Evolutionary conservation across 208 protist species (phyloP).

Genomic region (Acanthamoeba comandoni): DNA sequence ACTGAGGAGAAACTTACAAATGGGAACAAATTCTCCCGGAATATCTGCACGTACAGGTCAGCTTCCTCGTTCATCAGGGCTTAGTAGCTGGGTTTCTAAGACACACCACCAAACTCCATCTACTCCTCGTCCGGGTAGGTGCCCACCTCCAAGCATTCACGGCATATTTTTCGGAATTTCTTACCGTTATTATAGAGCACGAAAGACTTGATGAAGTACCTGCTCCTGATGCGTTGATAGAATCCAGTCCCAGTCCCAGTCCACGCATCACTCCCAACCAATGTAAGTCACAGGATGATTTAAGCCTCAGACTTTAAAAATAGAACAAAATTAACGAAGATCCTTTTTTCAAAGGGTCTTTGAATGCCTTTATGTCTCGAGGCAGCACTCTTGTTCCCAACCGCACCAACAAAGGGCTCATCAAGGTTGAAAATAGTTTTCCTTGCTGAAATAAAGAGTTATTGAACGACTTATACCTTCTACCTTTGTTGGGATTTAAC

Average conservation of each 20-base stretch:
- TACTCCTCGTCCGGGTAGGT: too few species aligned
- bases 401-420: background rate
- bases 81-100: too few species aligned
- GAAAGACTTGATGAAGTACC: slow-evolving; percentile 44
- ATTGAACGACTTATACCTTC: background rate
- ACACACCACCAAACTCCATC: too few species aligned
- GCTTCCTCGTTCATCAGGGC: too few species aligned
- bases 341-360: background rate
- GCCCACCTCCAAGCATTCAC: too few species aligned
- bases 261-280: slow-evolving; percentile 35
- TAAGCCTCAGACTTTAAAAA: background rate
- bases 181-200: background rate
- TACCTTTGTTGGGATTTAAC: background rate
- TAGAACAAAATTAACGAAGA: too few species aligned
- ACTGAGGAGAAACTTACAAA: too few species aligned
- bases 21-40: too few species aligned
- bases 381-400: background rate
- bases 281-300: background rate
- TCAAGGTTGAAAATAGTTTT: background rate
- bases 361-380: slow-evolving; percentile 1
- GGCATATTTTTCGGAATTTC: too few species aligned
- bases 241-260: slow-evolving; percentile 49
- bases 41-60: too few species aligned
- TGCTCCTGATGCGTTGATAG: slow-evolving; percentile 49
- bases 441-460: background rate